Base-by-base conservation (phyloP, 768 basidiomycete genomes). In the Boletus eberwhitei region DNA sequence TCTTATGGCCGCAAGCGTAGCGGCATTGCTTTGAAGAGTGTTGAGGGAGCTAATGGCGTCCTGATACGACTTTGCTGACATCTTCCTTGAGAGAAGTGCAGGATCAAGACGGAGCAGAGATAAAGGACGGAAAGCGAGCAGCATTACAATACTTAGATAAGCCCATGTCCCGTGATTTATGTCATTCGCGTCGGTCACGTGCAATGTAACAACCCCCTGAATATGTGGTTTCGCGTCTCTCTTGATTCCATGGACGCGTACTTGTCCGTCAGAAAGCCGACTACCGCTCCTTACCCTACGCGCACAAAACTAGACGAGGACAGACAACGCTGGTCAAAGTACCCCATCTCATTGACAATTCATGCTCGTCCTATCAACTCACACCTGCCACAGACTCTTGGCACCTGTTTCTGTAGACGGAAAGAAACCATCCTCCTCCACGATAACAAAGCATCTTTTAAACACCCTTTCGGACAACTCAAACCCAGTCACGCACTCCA, bases 21-120 rank as follows among this genome's bases (percentile, higher is more conserved):
- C 91, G 17, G 93, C 93, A 77, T 98, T 99, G 29, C 88, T 89
- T 69, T 99, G 95, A 2, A 93, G 77, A 36, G 86, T 77, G 69
- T 94, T 93, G 45, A 93, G 77, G 55, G 77, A 74, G 41, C 84
- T 79, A 40, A 93, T 75, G 1, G 91, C 91, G 60, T 90, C 86
- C 62, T 77, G 75, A 66, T 93, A 93, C 4, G 84, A 79, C 50
- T 45, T 49, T 46, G 43, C 51, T 4, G 85, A 79, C 86, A 91
- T 89, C 32, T 55, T 68, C 59, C 75, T 69, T 36, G 60, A 53
- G 45, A 55, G 8, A 31, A 56, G 21, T n/a, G 44, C 39, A 16
- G 32, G 59, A 32, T 48, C 36, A 38, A 48, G 24, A 14, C 48
- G 48, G 56, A 41, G 41, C 21, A 54, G 47, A 49, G 51, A 50